Base-by-base conservation (phyloP, 2,329 filamentous ascomycete species). In the Immersiporthe knoxdaviesiana region DNA sequence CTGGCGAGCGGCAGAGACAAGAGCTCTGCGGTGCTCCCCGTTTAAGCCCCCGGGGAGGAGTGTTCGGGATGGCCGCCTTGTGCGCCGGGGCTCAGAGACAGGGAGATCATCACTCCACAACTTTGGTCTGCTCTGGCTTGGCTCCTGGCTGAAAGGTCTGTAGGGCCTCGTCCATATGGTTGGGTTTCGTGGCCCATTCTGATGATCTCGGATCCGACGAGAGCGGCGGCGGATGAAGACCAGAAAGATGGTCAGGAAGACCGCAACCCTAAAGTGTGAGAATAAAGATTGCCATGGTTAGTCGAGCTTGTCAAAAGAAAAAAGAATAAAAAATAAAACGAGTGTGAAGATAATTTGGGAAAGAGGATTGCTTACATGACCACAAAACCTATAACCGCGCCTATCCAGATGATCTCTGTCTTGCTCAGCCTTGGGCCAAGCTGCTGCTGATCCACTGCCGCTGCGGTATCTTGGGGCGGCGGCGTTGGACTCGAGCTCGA, bases 291-390 rank as follows among this genome's bases (percentile, higher is more conserved):
- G 0, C 12, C 5, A 56, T 30, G 52, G 24, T 56, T 14, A 56
- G 52, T 30, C 14, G 12, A 32, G 4, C 8, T 35, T 35, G 35
- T 35, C 8, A 4, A 35, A 35, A 35, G 4, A 35, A 4, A 35
- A n/a, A n/a, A n/a, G n/a, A n/a, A n/a, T n/a, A n/a, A n/a, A n/a
- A n/a, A n/a, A n/a, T n/a, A n/a, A n/a, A n/a, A n/a, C n/a, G n/a
- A n/a, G n/a, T n/a, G n/a, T n/a, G n/a, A n/a, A n/a, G n/a, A n/a
- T n/a, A n/a, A n/a, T n/a, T n/a, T n/a, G n/a, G n/a, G n/a, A n/a
- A n/a, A n/a, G n/a, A n/a, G n/a, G n/a, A n/a, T n/a, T n/a, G n/a
- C 54, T 59, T 37, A 59, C 56, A 59, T 12, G 18, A 59, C 56
- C 16, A 37, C 56, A n/a, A 59, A 59, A 6, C 56, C 56, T 21